These are phyloP conservation scores for Pseudofabraea citricarpa DNA, from an alignment of 2,329 filamentous ascomycete species.

Conservation along the genomic window DNA sequence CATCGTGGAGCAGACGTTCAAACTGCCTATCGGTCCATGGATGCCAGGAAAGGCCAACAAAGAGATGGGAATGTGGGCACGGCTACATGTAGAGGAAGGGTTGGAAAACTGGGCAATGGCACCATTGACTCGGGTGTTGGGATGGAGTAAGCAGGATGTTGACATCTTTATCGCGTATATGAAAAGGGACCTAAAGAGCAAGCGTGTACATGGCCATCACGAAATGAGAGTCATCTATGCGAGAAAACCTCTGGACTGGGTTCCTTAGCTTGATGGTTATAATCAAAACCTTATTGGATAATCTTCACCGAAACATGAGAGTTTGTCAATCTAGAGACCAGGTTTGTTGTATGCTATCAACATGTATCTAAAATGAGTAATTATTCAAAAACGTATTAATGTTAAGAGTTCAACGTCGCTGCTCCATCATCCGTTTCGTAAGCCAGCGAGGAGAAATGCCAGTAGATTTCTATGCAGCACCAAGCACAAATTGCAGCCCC, in stretches of 20 bases:
- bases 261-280: too few relatives aligned
- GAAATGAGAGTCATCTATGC: background rate
- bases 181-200: constrained; percentile 4
- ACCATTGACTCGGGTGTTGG: constrained; percentile 3
- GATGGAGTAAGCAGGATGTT: constrained; percentile 4
- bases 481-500: constrained; percentile 9
- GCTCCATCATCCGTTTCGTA: too few relatives aligned
- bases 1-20: background rate
- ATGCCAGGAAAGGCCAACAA: background rate
- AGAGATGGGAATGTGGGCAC: background rate
- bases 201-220: constrained; percentile 2
- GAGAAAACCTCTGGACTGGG: background rate
- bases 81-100: background rate
- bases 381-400: too few relatives aligned
- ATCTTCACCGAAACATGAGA: too few relatives aligned
- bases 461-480: too few relatives aligned
- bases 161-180: constrained; percentile 3
- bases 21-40: constrained; percentile 1
- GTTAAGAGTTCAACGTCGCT: too few relatives aligned
- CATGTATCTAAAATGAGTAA: too few relatives aligned
- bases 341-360: too few relatives aligned
- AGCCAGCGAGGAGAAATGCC: too few relatives aligned
- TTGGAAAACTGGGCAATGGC: constrained; percentile 5
- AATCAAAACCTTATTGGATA: too few relatives aligned
- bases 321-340: too few relatives aligned